phyloP scores from a whole-genome alignment of 2,329 filamentous ascomycete genomes.

The Harringtonia lauricola region DNA sequence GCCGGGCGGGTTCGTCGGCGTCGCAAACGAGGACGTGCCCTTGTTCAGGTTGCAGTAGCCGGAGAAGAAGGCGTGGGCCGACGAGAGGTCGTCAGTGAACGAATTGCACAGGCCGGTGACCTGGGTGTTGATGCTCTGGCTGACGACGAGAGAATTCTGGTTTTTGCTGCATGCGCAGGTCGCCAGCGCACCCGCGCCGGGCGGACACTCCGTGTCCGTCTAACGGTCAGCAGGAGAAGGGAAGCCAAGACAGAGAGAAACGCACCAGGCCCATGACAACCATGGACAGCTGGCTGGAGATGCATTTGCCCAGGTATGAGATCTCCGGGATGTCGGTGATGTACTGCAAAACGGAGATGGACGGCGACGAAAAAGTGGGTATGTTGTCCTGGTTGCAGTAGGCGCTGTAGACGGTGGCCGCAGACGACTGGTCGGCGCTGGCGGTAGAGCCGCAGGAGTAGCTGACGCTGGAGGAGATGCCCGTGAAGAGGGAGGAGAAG shows the following conservation, averaged over 20 bases:
- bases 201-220: conserved; percentile 16
- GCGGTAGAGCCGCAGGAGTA: conserved; percentile 34
- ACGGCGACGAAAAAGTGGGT: conserved; percentile 28
- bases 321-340: conserved; percentile 38
- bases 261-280: conserved; percentile 24
- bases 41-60: conserved; percentile 40
- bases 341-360: conserved; percentile 31
- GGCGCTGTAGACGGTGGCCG: conserved; percentile 28
- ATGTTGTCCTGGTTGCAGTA: conserved; percentile 34
- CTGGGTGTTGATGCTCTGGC: conserved; percentile 28
- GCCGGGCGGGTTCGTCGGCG: conserved; percentile 34
- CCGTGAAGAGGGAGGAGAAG: conserved; percentile 24
- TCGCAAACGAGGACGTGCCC: conserved; percentile 37
- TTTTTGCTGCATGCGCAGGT: conserved; percentile 42
- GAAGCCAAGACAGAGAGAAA: conserved; percentile 1
- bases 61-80: conserved; percentile 36
- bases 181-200: conserved; percentile 23
- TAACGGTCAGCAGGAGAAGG: neutral
- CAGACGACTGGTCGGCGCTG: conserved; percentile 36
- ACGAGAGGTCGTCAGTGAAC: conserved; percentile 33
- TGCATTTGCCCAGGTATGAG: conserved; percentile 31
- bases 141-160: conserved; percentile 32
- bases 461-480: conserved; percentile 27
- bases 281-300: conserved; percentile 24
- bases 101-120: conserved; percentile 34